Percentiles rank a stretch among this genome's conserved stretches.
phyloP scores from a whole-genome alignment of 441 rosid genomes.

The Cnidoscolus chayamansa region DNA sequence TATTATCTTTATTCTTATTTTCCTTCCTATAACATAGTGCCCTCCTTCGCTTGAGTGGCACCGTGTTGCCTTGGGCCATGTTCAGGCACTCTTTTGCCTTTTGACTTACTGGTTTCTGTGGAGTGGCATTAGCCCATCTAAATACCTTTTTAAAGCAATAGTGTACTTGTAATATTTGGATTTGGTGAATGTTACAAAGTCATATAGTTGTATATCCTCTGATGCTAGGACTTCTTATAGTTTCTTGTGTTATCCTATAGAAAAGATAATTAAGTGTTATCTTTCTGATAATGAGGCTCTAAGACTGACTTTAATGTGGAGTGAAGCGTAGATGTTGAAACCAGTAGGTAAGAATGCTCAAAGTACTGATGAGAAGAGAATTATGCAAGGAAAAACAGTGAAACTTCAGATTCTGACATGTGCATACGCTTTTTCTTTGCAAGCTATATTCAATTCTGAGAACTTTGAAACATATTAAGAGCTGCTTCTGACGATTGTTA shows the following conservation, averaged over 20 bases:
- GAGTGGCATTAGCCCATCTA: not conserved
- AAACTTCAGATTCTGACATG: not conserved
- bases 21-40: no score
- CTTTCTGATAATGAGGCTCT: not conserved
- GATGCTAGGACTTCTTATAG: not conserved
- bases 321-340: not conserved
- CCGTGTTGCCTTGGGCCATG: no score
- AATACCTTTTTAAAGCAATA: no score
- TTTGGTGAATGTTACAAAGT: slow-evolving; percentile 3
- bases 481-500: not conserved
- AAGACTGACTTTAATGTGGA: not conserved
- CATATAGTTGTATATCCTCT: not conserved
- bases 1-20: no score
- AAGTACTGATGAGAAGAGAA: not conserved
- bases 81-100: not conserved
- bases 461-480: not conserved
- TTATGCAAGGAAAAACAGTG: not conserved
- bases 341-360: not conserved
- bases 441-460: not conserved
- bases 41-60: no score
- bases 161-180: not conserved
- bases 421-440: not conserved
- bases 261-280: not conserved
- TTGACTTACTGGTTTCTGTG: not conserved
- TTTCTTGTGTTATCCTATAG: not conserved